phyloP scores from a whole-genome alignment of 306 rosid genomes.

The Casuarina equisetifolia region DNA sequence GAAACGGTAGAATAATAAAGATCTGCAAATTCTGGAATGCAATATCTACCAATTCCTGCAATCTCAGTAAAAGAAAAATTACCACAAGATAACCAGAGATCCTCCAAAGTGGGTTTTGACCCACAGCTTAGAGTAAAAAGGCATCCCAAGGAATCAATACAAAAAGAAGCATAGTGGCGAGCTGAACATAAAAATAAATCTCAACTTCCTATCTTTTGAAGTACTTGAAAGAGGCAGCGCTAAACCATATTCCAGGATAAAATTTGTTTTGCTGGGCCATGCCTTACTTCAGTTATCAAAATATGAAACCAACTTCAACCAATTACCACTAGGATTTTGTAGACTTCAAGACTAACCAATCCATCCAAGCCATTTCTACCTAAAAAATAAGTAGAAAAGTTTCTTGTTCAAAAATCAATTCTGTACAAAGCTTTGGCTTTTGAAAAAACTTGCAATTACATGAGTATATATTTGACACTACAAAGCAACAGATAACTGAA shows the following conservation, averaged over 20 bases:
- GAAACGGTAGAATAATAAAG: not conserved
- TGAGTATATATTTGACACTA: not conserved
- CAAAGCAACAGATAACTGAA: not conserved
- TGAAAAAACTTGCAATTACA: not conserved
- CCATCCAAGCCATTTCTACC: not conserved
- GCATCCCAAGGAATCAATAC: not conserved
- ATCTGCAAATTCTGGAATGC: not conserved
- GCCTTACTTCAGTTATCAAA: not conserved
- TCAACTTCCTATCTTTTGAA: not conserved
- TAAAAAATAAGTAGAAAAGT: no score
- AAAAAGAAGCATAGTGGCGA: not conserved
- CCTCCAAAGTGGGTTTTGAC: not conserved
- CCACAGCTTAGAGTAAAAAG: not conserved
- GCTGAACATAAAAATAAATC: not conserved
- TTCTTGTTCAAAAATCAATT: not conserved
- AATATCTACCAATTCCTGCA: not conserved
- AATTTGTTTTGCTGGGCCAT: slow-evolving; percentile 1
- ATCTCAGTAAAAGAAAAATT: not conserved
- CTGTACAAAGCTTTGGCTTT: not conserved
- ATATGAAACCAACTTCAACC: not conserved
- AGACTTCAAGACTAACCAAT: no score
- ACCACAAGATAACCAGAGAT: not conserved
- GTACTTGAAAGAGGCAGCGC: not conserved
- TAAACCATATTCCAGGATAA: not conserved
- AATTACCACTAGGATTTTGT: not conserved